Evolutionary conservation across 805 yeast genomes (phyloP), one percentile per base, ranked within the genome.

Genomic region (Candida sakaeoensis): DNA sequence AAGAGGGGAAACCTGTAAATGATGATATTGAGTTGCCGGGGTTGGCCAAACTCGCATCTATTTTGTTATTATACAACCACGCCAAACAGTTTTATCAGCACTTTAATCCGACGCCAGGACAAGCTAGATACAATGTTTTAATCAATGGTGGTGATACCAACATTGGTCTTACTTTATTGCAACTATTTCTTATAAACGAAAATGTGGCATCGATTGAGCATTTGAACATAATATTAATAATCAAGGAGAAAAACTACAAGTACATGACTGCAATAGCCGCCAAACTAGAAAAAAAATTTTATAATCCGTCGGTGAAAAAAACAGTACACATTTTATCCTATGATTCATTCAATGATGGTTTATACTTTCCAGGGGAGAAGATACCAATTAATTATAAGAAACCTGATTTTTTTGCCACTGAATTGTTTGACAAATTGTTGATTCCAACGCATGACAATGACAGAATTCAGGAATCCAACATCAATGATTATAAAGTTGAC

Each of bases 111-210:
- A 33, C 37, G 12, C 39, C 39, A 5, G 48, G 47, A 5, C 41
- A 41, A 3, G 44, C 48, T 15, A 39, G 37, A 23, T 63, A 63
- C 7, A 63, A 54, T 36, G 44, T 69, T 12, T 49, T 69, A 24
- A 63, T 69, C 42, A 67, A 68, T 48, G 74, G 74, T 18, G 74
- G 64, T 3, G 72, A 68, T 42, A 66, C 74, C 8, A 50, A 56
- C 29, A 44, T 68, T 17, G 72, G 71, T 0, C 47, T 50, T 34
- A 68, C 68, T 5, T 23, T 69, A 3, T 41, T 63, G 4, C 74
- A 69, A 44, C 21, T 59, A 3, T 42, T 68, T 18, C 16, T 39
- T 5, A 24, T 29, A 16, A 39, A 38, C 5, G 40, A 39, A 17
- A 8, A 3, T n/a, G 18, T 29, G 9, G 17, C 23, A n/a, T 23